Percentiles rank a stretch among this genome's conserved stretches.
Evolutionary conservation across 1,139 yeast genomes (phyloP).

Genomic region (Candida sanyaensis): DNA sequence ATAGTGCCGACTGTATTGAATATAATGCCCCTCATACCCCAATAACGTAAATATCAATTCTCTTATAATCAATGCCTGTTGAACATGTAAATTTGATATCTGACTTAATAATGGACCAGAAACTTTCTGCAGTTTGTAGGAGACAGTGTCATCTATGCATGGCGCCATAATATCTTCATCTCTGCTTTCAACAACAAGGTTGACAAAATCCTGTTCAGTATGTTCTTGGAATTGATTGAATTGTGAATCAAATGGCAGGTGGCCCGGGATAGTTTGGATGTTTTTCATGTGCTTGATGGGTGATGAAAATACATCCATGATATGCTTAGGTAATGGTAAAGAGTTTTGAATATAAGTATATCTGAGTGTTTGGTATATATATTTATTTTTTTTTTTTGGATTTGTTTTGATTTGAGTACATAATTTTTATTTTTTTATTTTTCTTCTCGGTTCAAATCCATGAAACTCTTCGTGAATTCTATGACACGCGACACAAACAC

Average conservation of each 20-base stretch:
- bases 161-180: slow-evolving; percentile 5
- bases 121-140: slow-evolving; percentile 16
- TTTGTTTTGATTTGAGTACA: background rate
- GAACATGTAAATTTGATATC: slow-evolving; percentile 47
- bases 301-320: background rate
- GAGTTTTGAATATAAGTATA: background rate
- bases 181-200: slow-evolving; percentile 3
- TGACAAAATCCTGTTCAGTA: slow-evolving; percentile 6
- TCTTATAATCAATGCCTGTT: slow-evolving; percentile 70
- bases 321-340: too few relatives aligned
- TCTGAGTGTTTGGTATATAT: background rate
- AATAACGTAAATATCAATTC: slow-evolving; percentile 70
- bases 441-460: background rate
- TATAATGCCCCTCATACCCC: slow-evolving; percentile 81
- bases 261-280: background rate
- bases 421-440: background rate
- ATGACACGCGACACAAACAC: background rate
- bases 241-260: background rate
- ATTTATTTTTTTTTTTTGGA: background rate
- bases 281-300: background rate
- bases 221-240: background rate
- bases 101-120: slow-evolving; percentile 48
- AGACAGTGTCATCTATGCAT: slow-evolving; percentile 5
- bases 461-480: background rate
- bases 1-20: slow-evolving; percentile 66